Conservation (phyloP, 371 early-diverging fungal genomes). For the Apophysomyces trapeziformis region DNA sequence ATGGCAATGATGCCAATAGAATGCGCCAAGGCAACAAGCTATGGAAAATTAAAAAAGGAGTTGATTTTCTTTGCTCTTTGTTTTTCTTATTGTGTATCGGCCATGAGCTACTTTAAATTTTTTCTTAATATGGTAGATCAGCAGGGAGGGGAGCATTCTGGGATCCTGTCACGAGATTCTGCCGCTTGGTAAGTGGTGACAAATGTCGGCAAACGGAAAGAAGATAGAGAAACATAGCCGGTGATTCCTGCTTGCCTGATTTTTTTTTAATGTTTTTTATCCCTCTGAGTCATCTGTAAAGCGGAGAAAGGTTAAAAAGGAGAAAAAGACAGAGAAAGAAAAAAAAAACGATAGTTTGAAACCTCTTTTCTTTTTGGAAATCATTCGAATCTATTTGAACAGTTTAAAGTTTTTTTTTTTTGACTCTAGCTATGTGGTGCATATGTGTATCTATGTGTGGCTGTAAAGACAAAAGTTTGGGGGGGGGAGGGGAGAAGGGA, state of each 20-base stretch:
- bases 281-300: too few relatives aligned
- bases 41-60: neutral
- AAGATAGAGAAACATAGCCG: neutral
- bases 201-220: conserved; percentile 31
- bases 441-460: neutral
- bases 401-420: neutral
- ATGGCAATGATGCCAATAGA: too few relatives aligned
- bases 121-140: conserved; percentile 14
- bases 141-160: conserved; percentile 27
- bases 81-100: neutral
- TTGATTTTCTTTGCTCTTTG: conserved; percentile 2
- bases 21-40: too few relatives aligned
- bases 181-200: conserved; percentile 40
- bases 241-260: too few relatives aligned
- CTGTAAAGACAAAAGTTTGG: too few relatives aligned
- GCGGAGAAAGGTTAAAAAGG: neutral
- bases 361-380: neutral
- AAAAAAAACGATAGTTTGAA: too few relatives aligned
- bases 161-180: conserved; percentile 45
- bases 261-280: too few relatives aligned
- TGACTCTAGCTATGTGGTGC: conserved; percentile 51
- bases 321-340: neutral
- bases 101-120: neutral
- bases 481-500: too few relatives aligned
- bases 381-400: neutral